A percentile compares a stretch with the other conserved stretches of the same genome.
Conservation (phyloP, 2,329 filamentous ascomycete species). For the Aureobasidium uvarum region DNA sequence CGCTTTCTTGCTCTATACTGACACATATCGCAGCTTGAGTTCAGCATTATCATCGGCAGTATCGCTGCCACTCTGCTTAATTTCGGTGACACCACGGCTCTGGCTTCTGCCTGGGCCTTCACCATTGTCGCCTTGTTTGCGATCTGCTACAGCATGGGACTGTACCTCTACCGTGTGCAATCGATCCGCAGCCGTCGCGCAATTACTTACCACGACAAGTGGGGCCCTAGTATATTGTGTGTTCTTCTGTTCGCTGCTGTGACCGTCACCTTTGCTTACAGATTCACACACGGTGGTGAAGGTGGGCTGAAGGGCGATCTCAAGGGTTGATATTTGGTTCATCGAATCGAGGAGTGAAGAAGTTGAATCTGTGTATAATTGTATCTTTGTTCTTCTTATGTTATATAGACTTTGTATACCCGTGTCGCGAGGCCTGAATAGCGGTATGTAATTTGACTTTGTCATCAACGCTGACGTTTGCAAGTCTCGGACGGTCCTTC, state of each 20-base stretch:
- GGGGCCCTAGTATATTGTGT: conserved; percentile 78
- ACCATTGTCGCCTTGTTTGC: conserved; percentile 75
- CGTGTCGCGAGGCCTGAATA: conserved; percentile 14
- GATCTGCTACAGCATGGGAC: conserved; percentile 76
- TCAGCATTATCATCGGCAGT: conserved; percentile 88
- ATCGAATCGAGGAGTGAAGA: background rate
- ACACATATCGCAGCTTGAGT: conserved; percentile 68
- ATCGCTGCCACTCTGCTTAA: conserved; percentile 83
- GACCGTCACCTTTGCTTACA: conserved; percentile 73
- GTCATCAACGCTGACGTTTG: background rate
- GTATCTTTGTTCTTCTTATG: background rate
- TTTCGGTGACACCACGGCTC: conserved; percentile 65
- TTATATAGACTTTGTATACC: conserved; percentile 23
- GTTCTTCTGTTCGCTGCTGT: conserved; percentile 69
- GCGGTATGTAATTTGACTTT: conserved; percentile 19
- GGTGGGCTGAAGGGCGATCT: conserved; percentile 44
- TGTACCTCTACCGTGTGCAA: conserved; percentile 84
- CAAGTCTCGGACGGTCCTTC: background rate
- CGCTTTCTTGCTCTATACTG: background rate
- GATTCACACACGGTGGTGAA: conserved; percentile 59
- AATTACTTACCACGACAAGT: conserved; percentile 88
- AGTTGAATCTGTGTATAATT: background rate
- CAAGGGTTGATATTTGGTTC: conserved; percentile 4
- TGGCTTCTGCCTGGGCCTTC: conserved; percentile 65
- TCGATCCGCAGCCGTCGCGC: conserved; percentile 80